Evolutionary conservation across 1,139 yeast species (phyloP), one percentile per base, ranked within the genome.

Genomic region (Sugiyamaella neomexicana): DNA sequence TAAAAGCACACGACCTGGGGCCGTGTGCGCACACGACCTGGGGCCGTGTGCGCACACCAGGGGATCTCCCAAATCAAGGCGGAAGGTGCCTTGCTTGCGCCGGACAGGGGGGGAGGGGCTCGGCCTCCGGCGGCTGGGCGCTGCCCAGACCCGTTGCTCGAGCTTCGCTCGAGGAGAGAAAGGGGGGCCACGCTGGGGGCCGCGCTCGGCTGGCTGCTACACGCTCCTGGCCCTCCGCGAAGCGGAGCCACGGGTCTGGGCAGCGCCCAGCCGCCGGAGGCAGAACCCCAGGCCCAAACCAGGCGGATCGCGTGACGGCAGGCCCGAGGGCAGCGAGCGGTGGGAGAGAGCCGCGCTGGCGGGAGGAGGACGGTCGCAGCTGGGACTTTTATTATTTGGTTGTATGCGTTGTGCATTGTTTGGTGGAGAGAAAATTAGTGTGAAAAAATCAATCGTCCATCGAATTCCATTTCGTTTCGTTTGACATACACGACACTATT

Each of bases 361-460:
- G 38, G 38, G 16, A 32, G 13, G n/a, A 5, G 13, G 5, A 13
- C 37, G 37, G 3, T 20, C 5, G 25, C 25, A 20, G 38, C 34
- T 34, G 38, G 38, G 38, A 34, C 16, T 31, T 31, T 31, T 31
- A 13, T 34, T 34, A 34, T n/a, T 13, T 34, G 12, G 15, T n/a
- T 34, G 38, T 38, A 17, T 38, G 41, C 25, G 41, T 17, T 38
- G 41, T 38, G 41, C 41, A 17, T 38, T 38, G 46, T 29, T 27
- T 16, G 46, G 25, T 29, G 46, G 44, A 40, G 46, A 32, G 31
- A 23, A 44, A 32, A 44, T 31, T 34, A 34, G 9, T 16, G 27
- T 16, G 38, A 16, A 25, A 44, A 44, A 44, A 44, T 44, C 48
- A 44, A 32, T 44, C 48, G 31, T 44, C 48, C 48, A 44, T 44